These are phyloP conservation scores for Rehmannia glutinosa DNA, from an alignment of 257 asterid species.

Conservation along the genomic window DNA sequence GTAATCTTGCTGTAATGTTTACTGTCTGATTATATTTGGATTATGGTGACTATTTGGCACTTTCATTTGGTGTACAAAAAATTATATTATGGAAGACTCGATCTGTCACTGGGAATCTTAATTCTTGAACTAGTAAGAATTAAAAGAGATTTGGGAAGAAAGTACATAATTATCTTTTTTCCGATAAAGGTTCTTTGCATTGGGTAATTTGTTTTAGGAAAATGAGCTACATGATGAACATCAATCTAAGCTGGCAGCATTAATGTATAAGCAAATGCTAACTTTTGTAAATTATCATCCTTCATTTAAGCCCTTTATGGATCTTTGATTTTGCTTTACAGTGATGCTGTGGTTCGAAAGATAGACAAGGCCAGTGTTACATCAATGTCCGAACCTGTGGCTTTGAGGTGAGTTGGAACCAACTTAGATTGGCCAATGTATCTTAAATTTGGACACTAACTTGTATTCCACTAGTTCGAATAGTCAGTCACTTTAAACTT, in stretches of 20 bases:
- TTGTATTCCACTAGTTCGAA: neutral
- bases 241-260: too few relatives aligned
- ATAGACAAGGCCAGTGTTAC: constrained; percentile 44
- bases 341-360: constrained; percentile 70
- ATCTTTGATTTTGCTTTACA: constrained; percentile 27
- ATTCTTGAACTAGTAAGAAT: neutral
- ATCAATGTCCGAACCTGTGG: constrained; percentile 45
- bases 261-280: too few relatives aligned
- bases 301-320: constrained; percentile 2
- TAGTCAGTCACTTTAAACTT: too few relatives aligned
- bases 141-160: neutral
- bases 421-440: neutral
- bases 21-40: neutral
- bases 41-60: neutral
- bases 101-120: too few relatives aligned
- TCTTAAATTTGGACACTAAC: neutral
- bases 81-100: too few relatives aligned
- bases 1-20: neutral
- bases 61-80: neutral
- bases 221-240: too few relatives aligned
- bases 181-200: too few relatives aligned
- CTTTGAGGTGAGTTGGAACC: constrained; percentile 46
- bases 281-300: too few relatives aligned
- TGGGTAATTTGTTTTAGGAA: too few relatives aligned
- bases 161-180: neutral